phyloP scores from a whole-genome alignment of 1,139 yeast genomes.

The Wickerhamomyces sp. region DNA sequence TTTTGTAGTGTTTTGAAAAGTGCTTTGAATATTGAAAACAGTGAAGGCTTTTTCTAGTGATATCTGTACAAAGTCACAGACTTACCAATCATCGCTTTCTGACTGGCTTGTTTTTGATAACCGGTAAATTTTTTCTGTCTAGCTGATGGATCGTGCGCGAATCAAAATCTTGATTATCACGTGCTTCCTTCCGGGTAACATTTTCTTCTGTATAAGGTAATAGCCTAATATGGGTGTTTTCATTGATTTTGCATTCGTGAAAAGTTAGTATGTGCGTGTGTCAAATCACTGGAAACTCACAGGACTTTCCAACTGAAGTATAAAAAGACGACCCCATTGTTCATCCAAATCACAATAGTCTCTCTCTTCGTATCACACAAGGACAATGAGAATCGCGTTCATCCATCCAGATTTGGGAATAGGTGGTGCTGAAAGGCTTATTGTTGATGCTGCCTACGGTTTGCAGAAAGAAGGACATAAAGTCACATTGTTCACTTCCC shows the following conservation, averaged over 20 bases:
- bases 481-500: conserved; percentile 76
- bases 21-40: neutral
- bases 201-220: too few species aligned
- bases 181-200: too few species aligned
- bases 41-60: neutral
- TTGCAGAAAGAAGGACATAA: conserved; percentile 65
- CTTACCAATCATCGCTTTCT: neutral
- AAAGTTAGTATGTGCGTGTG: neutral
- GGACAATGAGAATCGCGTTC: conserved; percentile 61
- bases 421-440: conserved; percentile 94
- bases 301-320: too few species aligned
- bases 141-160: neutral
- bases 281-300: neutral
- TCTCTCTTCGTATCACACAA: neutral
- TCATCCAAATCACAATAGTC: too few species aligned
- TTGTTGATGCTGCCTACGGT: conserved; percentile 93
- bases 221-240: too few species aligned
- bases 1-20: neutral
- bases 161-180: neutral
- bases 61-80: neutral
- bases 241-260: neutral
- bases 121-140: neutral
- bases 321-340: too few species aligned
- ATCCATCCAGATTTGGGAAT: conserved; percentile 96
- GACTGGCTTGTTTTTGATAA: neutral